Evolutionary conservation across 1,284 basidiomycete species (phyloP), one percentile per base, ranked within the genome.

Genomic region (Sporisorium reilianum): DNA sequence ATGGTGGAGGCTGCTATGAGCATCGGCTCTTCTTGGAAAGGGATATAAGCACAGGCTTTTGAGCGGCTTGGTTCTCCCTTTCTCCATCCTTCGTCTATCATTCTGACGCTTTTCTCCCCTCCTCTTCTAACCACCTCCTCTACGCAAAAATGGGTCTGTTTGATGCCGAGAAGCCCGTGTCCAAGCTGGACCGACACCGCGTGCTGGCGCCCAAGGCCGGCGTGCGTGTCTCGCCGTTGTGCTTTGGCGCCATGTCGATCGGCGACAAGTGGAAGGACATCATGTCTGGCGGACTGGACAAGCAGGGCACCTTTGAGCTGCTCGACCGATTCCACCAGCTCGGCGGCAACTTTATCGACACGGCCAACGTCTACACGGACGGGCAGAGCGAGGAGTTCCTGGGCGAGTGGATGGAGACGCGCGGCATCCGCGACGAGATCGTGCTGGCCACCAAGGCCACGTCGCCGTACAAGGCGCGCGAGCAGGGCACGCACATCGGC

Each of bases 391-490:
- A 90, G 70, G 78, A 82, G 42, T 87, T 89, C 62, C 87, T 90
- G 38, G 89, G 89, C 1, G 89, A 89, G 78, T 90, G 89, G 89
- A 87, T 86, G 42, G 87, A 89, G 57, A 50, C 77, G 11, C 85
- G 88, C 6, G 86, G 86, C 0, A 89, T 87, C 40, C 86, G 89
- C 9, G 88, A 90, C 71, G 88, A 89, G 61, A 83, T 88, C 26
- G 83, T 89, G 54, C 85, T 90, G 48, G 88, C 88, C 2, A 89
- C 88, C 12, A 90, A 90, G 83, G 88, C 86, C 73, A 83, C 87
- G 2, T 82, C 84, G 10, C 79, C 84, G 63, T 86, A 73, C 64
- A 65, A 69, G 23, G 20, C 38, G 10, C 51, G 64, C 5, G 64
- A 62, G n/a, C 44, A 54, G 6, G 63, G 68, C 68, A 78, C 41